Evolutionary conservation across 495 filamentous ascomycete species (phyloP).

Genomic region (Hypoxylon fuscum): DNA sequence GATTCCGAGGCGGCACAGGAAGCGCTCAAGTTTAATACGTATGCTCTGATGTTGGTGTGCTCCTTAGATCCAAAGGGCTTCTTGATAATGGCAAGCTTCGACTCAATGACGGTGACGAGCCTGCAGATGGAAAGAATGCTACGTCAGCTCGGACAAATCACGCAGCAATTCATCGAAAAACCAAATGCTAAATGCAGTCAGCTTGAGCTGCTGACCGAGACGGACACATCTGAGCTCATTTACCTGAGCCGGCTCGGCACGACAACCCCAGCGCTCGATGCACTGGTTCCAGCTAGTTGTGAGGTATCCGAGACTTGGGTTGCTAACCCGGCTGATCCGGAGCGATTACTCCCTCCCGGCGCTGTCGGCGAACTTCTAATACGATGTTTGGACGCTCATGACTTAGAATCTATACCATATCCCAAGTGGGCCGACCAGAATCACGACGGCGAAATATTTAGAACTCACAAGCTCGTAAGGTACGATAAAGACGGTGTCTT

Average conservation of each 20-base stretch:
- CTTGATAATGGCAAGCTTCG: slow-evolving; percentile 69
- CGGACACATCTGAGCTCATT: slow-evolving; percentile 26
- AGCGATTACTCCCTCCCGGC: slow-evolving; percentile 52
- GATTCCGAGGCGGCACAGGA: slow-evolving; percentile 65
- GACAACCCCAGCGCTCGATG: slow-evolving; percentile 6
- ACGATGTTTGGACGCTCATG: slow-evolving; percentile 35
- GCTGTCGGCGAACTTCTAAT: slow-evolving; percentile 57
- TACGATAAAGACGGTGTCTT: slow-evolving; percentile 33
- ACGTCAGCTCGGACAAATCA: slow-evolving; percentile 41
- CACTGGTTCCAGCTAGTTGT: slow-evolving; percentile 18
- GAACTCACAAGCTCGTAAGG: slow-evolving; percentile 45
- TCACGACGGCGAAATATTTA: slow-evolving; percentile 35
- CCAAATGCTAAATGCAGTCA: slow-evolving; percentile 38
- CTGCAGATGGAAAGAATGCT: slow-evolving; percentile 46
- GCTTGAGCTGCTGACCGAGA: slow-evolving; percentile 41
- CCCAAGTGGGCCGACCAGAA: slow-evolving; percentile 31
- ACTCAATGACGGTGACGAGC: slow-evolving; percentile 54
- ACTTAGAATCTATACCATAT: slow-evolving; percentile 36
- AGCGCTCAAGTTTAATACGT: slow-evolving; percentile 73
- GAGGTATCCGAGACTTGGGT: slow-evolving; percentile 46
- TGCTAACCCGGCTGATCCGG: slow-evolving; percentile 48
- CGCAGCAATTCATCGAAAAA: slow-evolving; percentile 44
- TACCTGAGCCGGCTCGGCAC: slow-evolving; percentile 8
- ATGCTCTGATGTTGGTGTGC: slow-evolving; percentile 71
- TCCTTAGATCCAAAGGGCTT: slow-evolving; percentile 65